Evolutionary conservation across 352 stramenopile genomes (phyloP), one percentile per base, ranked within the genome.

Genomic region (Globisporangium perplexum): DNA sequence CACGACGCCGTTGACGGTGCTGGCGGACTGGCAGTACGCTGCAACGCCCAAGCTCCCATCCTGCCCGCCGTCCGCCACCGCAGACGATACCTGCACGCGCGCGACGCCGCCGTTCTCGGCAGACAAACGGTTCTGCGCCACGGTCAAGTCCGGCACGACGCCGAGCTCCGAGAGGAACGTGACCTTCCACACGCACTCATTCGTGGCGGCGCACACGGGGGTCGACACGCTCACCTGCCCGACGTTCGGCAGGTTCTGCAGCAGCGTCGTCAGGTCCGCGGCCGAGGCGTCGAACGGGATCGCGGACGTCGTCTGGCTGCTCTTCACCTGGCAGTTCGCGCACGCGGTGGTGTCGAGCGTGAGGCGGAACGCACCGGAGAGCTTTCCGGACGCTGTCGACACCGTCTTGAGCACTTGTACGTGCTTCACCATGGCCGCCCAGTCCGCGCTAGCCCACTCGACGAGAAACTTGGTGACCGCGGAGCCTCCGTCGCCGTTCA

Each of bases 241-340:
- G 18, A 98, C 69, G 63, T 98, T 98, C 6, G 88, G 88, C 53
- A 98, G 72, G 53, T 98, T 98, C 53, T 95, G 80, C 23, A 98
- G 55, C 22, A 91, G 72, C 6, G 59, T 86, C 33, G 87, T 86
- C 57, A 98, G 62, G 4, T 78, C 70, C 15, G 42, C 44, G 1
- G 60, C 62, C 0, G 74, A 77, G 22, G 74, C 66, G 36, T 94
- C 88, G 33, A 77, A 73, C 15, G 81, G 68, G 35, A 98, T 93
- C 12, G 70, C 64, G 3, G 83, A 77, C 0, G 90, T 95, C 17
- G 72, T 67, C 44, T 86, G 77, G 12, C 35, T 24, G 14, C 60
- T 72, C 47, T 79, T 79, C 15, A 96, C 74, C 60, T 97, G 82
- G 68, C 79, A 94, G 20, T 77, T 59, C 3, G 72, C 68, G 46